These are phyloP conservation scores for Botryotinia calthae DNA, from an alignment of 2,329 filamentous ascomycete genomes.

Conservation along the genomic window DNA sequence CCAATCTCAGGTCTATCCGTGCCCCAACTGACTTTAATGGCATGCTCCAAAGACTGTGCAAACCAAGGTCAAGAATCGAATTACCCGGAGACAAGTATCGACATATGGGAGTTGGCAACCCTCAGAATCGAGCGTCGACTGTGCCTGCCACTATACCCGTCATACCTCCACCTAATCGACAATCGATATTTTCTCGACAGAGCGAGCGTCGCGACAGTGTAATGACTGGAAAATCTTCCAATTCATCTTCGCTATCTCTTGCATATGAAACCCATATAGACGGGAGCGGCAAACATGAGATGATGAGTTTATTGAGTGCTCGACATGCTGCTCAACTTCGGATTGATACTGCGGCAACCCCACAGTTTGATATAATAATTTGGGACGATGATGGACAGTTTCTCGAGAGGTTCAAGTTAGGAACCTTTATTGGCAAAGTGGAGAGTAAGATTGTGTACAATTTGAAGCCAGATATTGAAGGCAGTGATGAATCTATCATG, in stretches of 20 bases:
- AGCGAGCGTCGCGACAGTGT: slow-evolving; percentile 4
- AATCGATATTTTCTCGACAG: slow-evolving; percentile 19
- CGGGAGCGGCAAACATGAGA: slow-evolving; percentile 14
- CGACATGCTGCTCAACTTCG: slow-evolving; percentile 64
- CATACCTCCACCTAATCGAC: slow-evolving; percentile 22
- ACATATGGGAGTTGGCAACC: slow-evolving; percentile 31
- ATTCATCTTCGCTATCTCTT: slow-evolving; percentile 10
- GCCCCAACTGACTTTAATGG: slow-evolving; percentile 69
- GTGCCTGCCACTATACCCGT: slow-evolving; percentile 20
- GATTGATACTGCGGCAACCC: slow-evolving; percentile 55
- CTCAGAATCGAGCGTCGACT: slow-evolving; percentile 26
- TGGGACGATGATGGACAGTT: slow-evolving; percentile 45
- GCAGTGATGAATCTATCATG: slow-evolving; percentile 55
- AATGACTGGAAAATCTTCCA: slow-evolving; percentile 8
- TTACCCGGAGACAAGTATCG: slow-evolving; percentile 34
- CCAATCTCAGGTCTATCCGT: slow-evolving; percentile 57
- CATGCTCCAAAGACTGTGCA: slow-evolving; percentile 65
- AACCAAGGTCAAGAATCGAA: slow-evolving; percentile 37
- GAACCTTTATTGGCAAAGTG: slow-evolving; percentile 59
- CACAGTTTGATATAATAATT: slow-evolving; percentile 59
- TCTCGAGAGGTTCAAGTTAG: slow-evolving; percentile 54
- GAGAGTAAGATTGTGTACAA: slow-evolving; percentile 59
- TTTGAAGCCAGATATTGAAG: slow-evolving; percentile 51
- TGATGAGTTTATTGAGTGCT: slow-evolving; percentile 43
- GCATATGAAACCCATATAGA: slow-evolving; percentile 13